Base-by-base conservation (phyloP, 176 grass and related monocot genomes). In the Rhipidocladum racemiflorum region DNA sequence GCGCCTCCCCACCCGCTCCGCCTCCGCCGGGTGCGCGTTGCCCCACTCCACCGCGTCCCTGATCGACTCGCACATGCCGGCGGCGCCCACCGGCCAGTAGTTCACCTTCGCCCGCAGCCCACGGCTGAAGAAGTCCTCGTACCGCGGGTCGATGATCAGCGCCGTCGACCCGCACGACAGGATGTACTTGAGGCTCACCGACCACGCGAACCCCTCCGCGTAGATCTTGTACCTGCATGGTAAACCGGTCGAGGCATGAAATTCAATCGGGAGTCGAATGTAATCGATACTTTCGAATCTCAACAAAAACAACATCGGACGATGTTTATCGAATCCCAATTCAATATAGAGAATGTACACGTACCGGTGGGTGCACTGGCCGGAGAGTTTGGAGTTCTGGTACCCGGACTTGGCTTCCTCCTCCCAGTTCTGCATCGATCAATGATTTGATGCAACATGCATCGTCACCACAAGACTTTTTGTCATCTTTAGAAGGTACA, bases 131-230 rank as follows among this genome's bases (percentile, higher is more conserved):
- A 93, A 98, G 81, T 95, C 96, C 85, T 98, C 53, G 50, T 98
- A 98, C 75, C 36, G 25, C 5, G 96, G 87, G 16, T 95, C 79
- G 61, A 95, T 93, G 21, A 95, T 65, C 56, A 95, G 79, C 67
- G 92, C 87, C 79, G 73, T 86, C 9, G 96, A 95, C 11, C 90
- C 92, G 75, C 96, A 98, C 12, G 92, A 42, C 20, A 95, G 32
- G 56, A 93, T 98, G 78, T 98, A 98, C 11, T 98, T 98, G 17
- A 98, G 92, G 85, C 90, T 98, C 32, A 95, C 92, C 16, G 92
- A 98, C 92, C 95, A 98, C 53, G 92, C 95, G 90, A 76, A 98
- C 67, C 95, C 92, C 57, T 95, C 92, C 23, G 92, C 89, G 76
- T 98, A 98, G 72, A 98, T 93, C 81, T 98, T 98, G 72, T 91